A percentile compares a stretch with the other conserved stretches of the same genome.
Conservation (phyloP, 495 filamentous ascomycete species). For the Hypoxylon intermedium region DNA sequence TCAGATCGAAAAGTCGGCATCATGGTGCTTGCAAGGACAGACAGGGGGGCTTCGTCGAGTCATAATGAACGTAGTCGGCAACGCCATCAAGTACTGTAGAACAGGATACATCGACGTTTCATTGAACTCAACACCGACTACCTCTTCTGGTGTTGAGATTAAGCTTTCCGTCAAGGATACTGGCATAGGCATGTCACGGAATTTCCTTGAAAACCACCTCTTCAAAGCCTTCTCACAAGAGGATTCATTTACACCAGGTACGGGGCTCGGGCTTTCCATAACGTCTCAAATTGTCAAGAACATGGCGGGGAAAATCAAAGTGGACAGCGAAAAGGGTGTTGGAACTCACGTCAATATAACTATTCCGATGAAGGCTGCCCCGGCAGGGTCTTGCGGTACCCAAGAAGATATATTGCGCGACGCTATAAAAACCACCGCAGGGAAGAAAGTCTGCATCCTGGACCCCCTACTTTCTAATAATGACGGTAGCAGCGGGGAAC, state of each 20-base stretch:
- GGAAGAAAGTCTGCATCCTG: constrained; percentile 28
- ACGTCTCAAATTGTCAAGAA: constrained; percentile 69
- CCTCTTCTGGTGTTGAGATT: constrained; percentile 36
- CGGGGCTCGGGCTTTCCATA: constrained; percentile 74
- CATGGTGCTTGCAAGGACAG: constrained; percentile 50
- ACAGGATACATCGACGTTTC: constrained; percentile 69
- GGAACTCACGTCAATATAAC: constrained; percentile 35
- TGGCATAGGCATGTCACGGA: constrained; percentile 71
- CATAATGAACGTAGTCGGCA: constrained; percentile 83
- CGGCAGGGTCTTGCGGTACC: not conserved
- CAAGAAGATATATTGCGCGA: constrained; percentile 18
- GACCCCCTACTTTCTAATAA: not conserved
- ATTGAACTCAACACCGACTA: constrained; percentile 46
- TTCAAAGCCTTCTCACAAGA: constrained; percentile 79
- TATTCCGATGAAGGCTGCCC: constrained; percentile 21
- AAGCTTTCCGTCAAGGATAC: constrained; percentile 67
- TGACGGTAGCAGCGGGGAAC: not conserved
- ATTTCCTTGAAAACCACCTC: constrained; percentile 70
- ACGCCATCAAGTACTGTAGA: constrained; percentile 80
- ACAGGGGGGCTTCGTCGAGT: constrained; percentile 76
- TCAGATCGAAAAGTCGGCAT: constrained; percentile 29
- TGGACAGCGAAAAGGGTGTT: constrained; percentile 54
- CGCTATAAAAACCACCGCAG: constrained; percentile 5
- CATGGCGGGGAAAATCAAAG: constrained; percentile 65
- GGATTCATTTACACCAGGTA: constrained; percentile 67